Evolutionary conservation across 2,329 filamentous ascomycete species (phyloP), one percentile per base, ranked within the genome.

Genomic region (Aspergillus alliaceus): DNA sequence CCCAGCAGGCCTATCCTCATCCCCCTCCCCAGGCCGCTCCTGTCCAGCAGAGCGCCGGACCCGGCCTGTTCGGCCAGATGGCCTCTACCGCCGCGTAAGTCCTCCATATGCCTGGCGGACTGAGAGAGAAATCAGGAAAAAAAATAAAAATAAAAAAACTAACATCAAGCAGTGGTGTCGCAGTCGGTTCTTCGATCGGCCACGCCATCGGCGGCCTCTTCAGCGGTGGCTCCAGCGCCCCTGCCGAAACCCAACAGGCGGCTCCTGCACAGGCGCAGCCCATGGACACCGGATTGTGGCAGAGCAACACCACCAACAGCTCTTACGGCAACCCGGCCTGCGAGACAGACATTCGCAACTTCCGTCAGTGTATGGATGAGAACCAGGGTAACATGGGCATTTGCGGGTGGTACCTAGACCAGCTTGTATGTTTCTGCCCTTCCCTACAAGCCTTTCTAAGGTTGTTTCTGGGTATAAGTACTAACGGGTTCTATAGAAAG

Each of bases 351-450:
- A 87, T 92, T 54, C 86, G 87, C 77, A 86, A 85, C 79, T 98
- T 99, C 84, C 93, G 91, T 70, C 89, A 88, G 81, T 99, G 95
- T 84, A 89, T 99, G 88, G 93, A 98, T 77, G 90, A 98, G 72
- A 90, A 99, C 77, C 82, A 87, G 73, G 95, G 95, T 67, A 92
- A 95, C 79, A 87, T 99, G 89, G 88, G 89, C 73, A 96, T 97
- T 73, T 99, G 95, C 81, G 90, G 90, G 66, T 99, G 93, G 93
- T 99, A 99, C 77, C 81, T 99, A 69, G 95, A 99, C 77, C 93
- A 99, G 85, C 83, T 99, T 77, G 78, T 80, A 76, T 53, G 74
- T 70, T 50, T 25, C 51, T 7, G n/a, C 32, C 15, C 31, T 4
- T 42, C 34, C 11, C 48, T n/a, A n/a, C n/a, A n/a, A n/a, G n/a